Evolutionary conservation across 257 asterid genomes (phyloP).

Genomic region (Perilla frutescens): DNA sequence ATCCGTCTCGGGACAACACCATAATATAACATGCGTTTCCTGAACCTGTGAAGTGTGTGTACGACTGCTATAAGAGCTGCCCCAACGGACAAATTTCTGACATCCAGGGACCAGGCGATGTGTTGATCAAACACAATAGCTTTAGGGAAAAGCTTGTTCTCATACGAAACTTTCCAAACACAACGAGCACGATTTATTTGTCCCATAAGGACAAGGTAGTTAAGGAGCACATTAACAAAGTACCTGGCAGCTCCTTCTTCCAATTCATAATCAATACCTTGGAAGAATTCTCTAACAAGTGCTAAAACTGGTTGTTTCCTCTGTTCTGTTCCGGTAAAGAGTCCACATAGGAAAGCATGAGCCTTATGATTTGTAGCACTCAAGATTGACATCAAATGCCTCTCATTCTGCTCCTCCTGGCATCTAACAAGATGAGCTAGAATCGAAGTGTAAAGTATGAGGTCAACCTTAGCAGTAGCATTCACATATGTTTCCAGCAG

Average conservation of each 20-base stretch:
- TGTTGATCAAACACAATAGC: conserved; percentile 98
- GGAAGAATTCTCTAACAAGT: conserved; percentile 90
- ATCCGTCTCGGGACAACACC: conserved; percentile 96
- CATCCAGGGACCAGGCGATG: conserved; percentile 98
- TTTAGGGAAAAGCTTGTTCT: conserved; percentile 92
- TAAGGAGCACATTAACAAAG: conserved; percentile 91
- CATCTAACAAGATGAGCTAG: conserved; percentile 91
- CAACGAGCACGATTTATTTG: conserved; percentile 99
- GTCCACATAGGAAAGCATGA: conserved; percentile 88
- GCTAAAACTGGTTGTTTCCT: conserved; percentile 84
- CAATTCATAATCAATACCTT: conserved; percentile 79
- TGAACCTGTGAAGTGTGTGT: conserved; percentile 95
- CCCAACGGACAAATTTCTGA: conserved; percentile 91
- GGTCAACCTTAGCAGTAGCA: conserved; percentile 85
- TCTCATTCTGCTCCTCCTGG: conserved; percentile 85
- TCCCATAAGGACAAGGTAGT: conserved; percentile 96
- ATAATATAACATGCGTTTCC: conserved; percentile 93
- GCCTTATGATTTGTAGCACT: conserved; percentile 89
- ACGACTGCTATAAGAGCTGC: conserved; percentile 95
- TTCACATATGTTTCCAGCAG: conserved; percentile 83
- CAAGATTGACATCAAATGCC: conserved; percentile 92
- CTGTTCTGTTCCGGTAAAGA: conserved; percentile 91
- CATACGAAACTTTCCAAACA: conserved; percentile 97
- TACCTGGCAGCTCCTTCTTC: conserved; percentile 95
- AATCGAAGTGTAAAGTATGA: conserved; percentile 91